These are phyloP conservation scores for Xanthoparmelia taractica DNA, from an alignment of 495 filamentous ascomycete species.

Conservation along the genomic window DNA sequence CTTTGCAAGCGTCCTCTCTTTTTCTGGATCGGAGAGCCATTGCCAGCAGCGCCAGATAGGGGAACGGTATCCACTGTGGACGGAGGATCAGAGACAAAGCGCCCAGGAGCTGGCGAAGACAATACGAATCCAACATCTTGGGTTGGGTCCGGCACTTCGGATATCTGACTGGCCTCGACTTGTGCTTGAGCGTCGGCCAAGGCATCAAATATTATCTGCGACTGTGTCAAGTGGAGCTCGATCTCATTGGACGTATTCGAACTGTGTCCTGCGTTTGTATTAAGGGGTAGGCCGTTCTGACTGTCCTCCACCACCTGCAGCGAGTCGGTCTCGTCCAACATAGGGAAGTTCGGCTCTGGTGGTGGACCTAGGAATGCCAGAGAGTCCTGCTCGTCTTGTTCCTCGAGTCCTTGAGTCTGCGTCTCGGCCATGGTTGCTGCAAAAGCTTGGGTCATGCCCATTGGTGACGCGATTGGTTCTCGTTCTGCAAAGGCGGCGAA, in stretches of 20 bases:
- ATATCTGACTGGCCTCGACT: constrained; percentile 49
- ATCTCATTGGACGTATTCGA: constrained; percentile 33
- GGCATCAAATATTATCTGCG: constrained; percentile 42
- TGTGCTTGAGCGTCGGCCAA: constrained; percentile 37
- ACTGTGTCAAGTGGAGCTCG: constrained; percentile 45
- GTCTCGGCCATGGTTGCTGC: constrained; percentile 80
- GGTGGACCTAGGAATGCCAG: constrained; percentile 44
- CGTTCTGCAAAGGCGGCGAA: constrained; percentile 2
- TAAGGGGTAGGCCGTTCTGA: constrained; percentile 35
- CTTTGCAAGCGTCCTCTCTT: constrained; percentile 54
- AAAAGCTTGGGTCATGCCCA: constrained; percentile 86
- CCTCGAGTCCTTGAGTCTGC: constrained; percentile 23
- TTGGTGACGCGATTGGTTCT: constrained; percentile 30
- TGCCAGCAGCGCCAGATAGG: constrained; percentile 34
- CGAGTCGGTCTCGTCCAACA: constrained; percentile 39
- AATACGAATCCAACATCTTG: constrained; percentile 74
- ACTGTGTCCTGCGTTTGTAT: constrained; percentile 12
- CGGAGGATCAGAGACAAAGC: constrained; percentile 54
- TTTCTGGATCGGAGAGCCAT: constrained; percentile 53
- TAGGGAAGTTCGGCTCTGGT: constrained; percentile 46
- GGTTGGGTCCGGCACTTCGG: constrained; percentile 64
- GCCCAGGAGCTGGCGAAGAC: constrained; percentile 50
- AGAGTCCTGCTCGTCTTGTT: constrained; percentile 37
- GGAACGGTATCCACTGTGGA: constrained; percentile 67
- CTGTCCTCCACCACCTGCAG: constrained; percentile 59